phyloP scores from a whole-genome alignment of 345 rosid species.

The Brassica nigra region DNA sequence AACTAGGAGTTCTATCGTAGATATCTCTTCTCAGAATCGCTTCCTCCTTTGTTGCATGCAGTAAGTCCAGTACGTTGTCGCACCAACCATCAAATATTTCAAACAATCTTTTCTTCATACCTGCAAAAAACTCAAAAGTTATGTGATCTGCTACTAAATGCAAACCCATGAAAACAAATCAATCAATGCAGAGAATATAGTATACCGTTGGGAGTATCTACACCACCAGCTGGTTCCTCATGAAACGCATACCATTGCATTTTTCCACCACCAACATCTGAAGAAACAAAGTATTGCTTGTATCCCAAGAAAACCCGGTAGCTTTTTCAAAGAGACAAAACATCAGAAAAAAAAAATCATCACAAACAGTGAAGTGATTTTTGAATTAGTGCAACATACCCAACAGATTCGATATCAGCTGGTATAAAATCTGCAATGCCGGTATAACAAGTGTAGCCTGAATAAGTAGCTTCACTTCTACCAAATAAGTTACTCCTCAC shows the following conservation, averaged over 20 bases:
- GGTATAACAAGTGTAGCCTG: slow-evolving; percentile 92
- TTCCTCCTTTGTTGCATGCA: slow-evolving; percentile 76
- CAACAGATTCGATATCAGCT: slow-evolving; percentile 86
- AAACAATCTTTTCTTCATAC: slow-evolving; percentile 77
- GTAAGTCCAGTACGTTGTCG: slow-evolving; percentile 79
- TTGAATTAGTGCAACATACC: slow-evolving; percentile 43
- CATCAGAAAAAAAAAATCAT: slow-evolving; percentile 1
- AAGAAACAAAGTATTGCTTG: slow-evolving; percentile 94
- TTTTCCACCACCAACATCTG: slow-evolving; percentile 97
- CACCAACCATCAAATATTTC: slow-evolving; percentile 92
- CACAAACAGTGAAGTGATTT: slow-evolving; percentile 14
- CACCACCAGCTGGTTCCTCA: slow-evolving; percentile 79
- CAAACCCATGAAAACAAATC: no score
- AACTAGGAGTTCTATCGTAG: slow-evolving; percentile 68
- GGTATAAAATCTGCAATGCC: slow-evolving; percentile 95
- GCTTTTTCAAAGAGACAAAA: slow-evolving; percentile 45
- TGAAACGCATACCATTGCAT: slow-evolving; percentile 99
- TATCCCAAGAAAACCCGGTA: slow-evolving; percentile 93
- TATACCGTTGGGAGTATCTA: slow-evolving; percentile 63
- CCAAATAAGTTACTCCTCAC: slow-evolving; percentile 88
- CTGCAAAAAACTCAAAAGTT: slow-evolving; percentile 38
- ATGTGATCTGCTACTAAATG: no score
- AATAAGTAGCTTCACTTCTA: slow-evolving; percentile 65
- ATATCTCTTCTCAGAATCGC: slow-evolving; percentile 87
- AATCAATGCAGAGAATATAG: neutral